phyloP scores from a whole-genome alignment of 2,329 filamentous ascomycete species.

The Chaetomiaceae sp. region DNA sequence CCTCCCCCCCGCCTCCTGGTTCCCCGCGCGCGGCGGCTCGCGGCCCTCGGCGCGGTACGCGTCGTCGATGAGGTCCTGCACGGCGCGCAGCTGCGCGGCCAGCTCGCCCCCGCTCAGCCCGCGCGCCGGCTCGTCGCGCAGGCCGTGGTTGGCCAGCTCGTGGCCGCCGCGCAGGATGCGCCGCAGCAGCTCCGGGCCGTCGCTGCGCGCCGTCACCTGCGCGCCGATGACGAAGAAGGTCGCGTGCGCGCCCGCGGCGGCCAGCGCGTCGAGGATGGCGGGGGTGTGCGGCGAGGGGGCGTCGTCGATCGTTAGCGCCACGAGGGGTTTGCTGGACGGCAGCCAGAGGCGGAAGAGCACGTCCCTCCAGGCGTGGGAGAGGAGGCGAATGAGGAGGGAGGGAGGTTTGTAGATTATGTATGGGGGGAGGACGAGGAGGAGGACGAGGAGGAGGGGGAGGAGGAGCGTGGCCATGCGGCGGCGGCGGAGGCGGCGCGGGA shows the following conservation, averaged over 20 bases:
- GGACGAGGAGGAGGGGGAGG: slow-evolving; percentile 34
- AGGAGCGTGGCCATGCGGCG: slow-evolving; percentile 52
- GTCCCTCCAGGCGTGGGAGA: slow-evolving; percentile 66
- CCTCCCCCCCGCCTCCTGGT: slow-evolving; percentile 16
- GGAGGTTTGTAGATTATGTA: slow-evolving; percentile 82
- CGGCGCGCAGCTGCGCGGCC: slow-evolving; percentile 54
- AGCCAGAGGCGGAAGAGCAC: slow-evolving; percentile 65
- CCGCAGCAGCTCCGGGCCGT: slow-evolving; percentile 46
- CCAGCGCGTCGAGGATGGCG: slow-evolving; percentile 64
- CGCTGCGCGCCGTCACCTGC: no score
- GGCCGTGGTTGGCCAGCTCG: slow-evolving; percentile 81
- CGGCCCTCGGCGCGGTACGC: slow-evolving; percentile 48
- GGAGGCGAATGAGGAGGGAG: slow-evolving; percentile 59
- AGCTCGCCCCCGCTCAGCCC: slow-evolving; percentile 55
- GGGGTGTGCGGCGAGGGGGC: slow-evolving; percentile 67
- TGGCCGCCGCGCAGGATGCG: slow-evolving; percentile 56
- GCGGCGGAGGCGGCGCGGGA: slow-evolving; percentile 52
- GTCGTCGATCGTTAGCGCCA: slow-evolving; percentile 85
- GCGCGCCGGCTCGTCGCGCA: slow-evolving; percentile 74
- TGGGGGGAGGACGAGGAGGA: slow-evolving; percentile 37
- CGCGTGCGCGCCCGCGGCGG: slow-evolving; percentile 59
- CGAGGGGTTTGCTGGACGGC: slow-evolving; percentile 48
- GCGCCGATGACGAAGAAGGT: slow-evolving; percentile 87
- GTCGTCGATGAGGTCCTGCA: slow-evolving; percentile 53
- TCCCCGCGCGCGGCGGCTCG: slow-evolving; percentile 6